Percentiles rank a stretch among this genome's conserved stretches.
phyloP scores from a whole-genome alignment of 768 basidiomycete genomes.

The Macrolepiota fuliginosa region DNA sequence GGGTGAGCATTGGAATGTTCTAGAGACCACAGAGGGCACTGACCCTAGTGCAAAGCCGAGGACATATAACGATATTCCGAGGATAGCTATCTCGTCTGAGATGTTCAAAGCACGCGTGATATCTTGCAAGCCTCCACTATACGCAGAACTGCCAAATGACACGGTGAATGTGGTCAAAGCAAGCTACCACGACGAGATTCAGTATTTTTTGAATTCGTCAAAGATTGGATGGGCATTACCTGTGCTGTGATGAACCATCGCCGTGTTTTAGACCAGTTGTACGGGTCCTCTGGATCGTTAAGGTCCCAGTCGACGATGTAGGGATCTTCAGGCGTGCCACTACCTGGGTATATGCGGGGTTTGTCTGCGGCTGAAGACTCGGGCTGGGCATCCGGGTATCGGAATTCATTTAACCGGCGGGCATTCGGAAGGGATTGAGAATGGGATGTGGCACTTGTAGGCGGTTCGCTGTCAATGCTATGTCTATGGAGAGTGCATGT shows the following conservation, averaged over 20 bases:
- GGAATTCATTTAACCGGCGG: conserved; percentile 1
- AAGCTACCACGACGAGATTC: conserved; percentile 27
- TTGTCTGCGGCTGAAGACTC: not conserved
- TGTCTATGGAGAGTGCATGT: conserved; percentile 21
- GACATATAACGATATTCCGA: conserved; percentile 62
- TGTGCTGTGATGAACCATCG: conserved; percentile 58
- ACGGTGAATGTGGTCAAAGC: conserved; percentile 55
- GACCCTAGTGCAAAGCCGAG: conserved; percentile 61
- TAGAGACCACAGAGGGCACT: conserved; percentile 15
- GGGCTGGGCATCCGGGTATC: conserved; percentile 3
- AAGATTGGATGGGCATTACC: conserved; percentile 24
- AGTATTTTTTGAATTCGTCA: not conserved
- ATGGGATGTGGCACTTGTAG: conserved; percentile 3
- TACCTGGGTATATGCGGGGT: conserved; percentile 35
- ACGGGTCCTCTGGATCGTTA: conserved; percentile 52
- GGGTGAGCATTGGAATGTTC: not conserved
- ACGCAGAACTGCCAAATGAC: conserved; percentile 58
- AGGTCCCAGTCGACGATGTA: conserved; percentile 53
- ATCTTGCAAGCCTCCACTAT: conserved; percentile 46
- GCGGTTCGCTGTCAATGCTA: conserved; percentile 15
- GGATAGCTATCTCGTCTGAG: conserved; percentile 49
- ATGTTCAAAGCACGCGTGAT: conserved; percentile 46
- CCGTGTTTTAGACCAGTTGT: conserved; percentile 46
- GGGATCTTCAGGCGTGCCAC: conserved; percentile 46
- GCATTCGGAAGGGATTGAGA: not conserved